A percentile compares a stretch with the other conserved stretches of the same genome.
Conservation (phyloP, 2,329 filamentous ascomycete species). For the Exserohilum rostratum region DNA sequence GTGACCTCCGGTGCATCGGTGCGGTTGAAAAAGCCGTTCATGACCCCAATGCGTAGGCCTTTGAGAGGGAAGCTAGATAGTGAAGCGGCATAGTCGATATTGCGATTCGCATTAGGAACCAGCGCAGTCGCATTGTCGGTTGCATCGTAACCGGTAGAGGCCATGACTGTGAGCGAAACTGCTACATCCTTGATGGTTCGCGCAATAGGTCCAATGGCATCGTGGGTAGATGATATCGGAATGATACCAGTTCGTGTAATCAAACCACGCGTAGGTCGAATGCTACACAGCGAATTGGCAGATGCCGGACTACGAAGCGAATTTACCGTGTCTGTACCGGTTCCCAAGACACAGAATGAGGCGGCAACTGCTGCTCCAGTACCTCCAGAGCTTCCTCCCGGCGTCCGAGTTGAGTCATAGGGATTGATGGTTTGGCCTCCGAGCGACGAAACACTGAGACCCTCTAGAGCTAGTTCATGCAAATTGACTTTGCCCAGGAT, state of each 20-base stretch:
- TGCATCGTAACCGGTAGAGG: slow-evolving; percentile 57
- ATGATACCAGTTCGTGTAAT: slow-evolving; percentile 60
- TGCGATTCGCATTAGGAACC: slow-evolving; percentile 50
- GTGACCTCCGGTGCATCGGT: slow-evolving; percentile 59
- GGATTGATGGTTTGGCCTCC: slow-evolving; percentile 71
- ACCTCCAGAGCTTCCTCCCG: slow-evolving; percentile 68
- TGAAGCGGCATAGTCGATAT: slow-evolving; percentile 56
- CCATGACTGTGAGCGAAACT: slow-evolving; percentile 60
- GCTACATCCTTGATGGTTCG: slow-evolving; percentile 59
- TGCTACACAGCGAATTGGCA: slow-evolving; percentile 65
- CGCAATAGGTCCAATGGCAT: slow-evolving; percentile 62
- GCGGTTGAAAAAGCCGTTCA: slow-evolving; percentile 65
- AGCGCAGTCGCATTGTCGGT: slow-evolving; percentile 60
- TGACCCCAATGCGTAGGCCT: slow-evolving; percentile 56
- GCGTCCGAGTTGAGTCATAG: slow-evolving; percentile 69
- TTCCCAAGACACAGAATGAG: slow-evolving; percentile 64
- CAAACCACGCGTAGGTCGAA: slow-evolving; percentile 63
- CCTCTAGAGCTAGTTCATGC: slow-evolving; percentile 69
- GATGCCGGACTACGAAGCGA: slow-evolving; percentile 65
- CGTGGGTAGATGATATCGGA: slow-evolving; percentile 64
- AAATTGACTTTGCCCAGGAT: slow-evolving; percentile 65
- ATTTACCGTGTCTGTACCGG: slow-evolving; percentile 68
- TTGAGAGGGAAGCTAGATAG: slow-evolving; percentile 46
- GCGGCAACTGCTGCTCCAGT: slow-evolving; percentile 65
- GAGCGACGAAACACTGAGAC: slow-evolving; percentile 65